A percentile compares a stretch with the other conserved stretches of the same genome.
phyloP scores from a whole-genome alignment of 495 filamentous ascomycete species.

The Tetracladium setigerum region DNA sequence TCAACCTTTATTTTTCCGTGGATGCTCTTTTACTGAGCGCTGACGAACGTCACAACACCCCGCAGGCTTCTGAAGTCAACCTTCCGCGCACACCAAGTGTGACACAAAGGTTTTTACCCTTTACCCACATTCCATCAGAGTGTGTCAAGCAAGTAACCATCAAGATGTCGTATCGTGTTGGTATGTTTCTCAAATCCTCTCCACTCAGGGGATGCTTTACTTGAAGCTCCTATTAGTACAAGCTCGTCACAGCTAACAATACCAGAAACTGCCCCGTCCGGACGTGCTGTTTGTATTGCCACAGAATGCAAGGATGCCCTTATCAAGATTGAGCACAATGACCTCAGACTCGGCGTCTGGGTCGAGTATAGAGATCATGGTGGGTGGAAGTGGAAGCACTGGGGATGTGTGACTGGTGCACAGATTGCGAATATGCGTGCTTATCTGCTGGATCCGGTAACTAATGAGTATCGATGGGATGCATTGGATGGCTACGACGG shows the following conservation, averaged over 20 bases:
- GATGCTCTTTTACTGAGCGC: no score
- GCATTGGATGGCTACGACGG: constrained; percentile 54
- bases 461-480: constrained; percentile 26
- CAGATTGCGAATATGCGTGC: constrained; percentile 44
- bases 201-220: background rate
- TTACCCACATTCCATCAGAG: no score
- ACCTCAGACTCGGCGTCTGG: constrained; percentile 54
- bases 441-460: constrained; percentile 17
- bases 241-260: background rate
- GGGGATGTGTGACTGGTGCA: constrained; percentile 65
- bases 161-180: constrained; percentile 20
- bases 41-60: no score
- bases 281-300: constrained; percentile 14
- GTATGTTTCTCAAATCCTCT: constrained; percentile 4
- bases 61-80: no score
- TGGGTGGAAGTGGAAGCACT: constrained; percentile 57
- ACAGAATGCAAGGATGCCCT: constrained; percentile 17
- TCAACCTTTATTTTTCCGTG: no score
- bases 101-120: no score
- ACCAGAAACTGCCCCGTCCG: constrained; percentile 12
- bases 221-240: background rate
- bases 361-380: constrained; percentile 41
- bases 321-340: constrained; percentile 57
- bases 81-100: no score
- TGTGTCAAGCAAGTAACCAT: background rate